These are phyloP conservation scores for Aspergillus panamensis DNA, from an alignment of 495 filamentous ascomycete species.

Conservation along the genomic window DNA sequence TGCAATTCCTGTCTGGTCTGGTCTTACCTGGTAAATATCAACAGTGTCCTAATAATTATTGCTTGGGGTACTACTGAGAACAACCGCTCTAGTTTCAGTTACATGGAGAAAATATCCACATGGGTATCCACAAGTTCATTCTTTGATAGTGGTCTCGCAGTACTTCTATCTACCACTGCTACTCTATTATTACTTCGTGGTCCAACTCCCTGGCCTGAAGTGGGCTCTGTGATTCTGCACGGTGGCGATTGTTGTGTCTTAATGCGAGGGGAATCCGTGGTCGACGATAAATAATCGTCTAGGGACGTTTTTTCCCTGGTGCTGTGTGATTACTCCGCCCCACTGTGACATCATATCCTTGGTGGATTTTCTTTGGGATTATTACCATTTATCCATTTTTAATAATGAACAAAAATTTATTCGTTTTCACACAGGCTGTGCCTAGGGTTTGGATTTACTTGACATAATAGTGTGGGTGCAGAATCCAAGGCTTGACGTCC, in stretches of 20 bases:
- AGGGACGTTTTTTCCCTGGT: conserved; percentile 2
- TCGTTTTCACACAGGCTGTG: neutral
- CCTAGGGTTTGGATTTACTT: too few species aligned
- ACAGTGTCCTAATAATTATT: too few species aligned
- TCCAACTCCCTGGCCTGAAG: neutral
- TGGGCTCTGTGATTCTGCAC: neutral
- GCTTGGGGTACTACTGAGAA: neutral
- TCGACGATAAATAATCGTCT: neutral
- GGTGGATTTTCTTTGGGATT: neutral
- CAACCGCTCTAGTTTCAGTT: neutral
- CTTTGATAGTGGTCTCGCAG: too few species aligned
- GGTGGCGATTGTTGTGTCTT: conserved; percentile 7
- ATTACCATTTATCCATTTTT: neutral
- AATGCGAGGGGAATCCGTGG: conserved; percentile 7
- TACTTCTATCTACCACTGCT: too few species aligned
- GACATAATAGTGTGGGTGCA: too few species aligned
- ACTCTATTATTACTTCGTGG: too few species aligned
- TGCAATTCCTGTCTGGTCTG: too few species aligned
- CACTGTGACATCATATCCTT: conserved; percentile 8
- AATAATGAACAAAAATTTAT: neutral
- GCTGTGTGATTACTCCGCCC: neutral
- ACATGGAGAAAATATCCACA: neutral
- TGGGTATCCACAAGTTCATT: neutral
- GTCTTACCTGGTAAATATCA: too few species aligned
- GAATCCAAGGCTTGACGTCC: too few species aligned